Evolutionary conservation across 164 flowering plant species (phyloP).

Genomic region (Nymphaea thermarum): DNA sequence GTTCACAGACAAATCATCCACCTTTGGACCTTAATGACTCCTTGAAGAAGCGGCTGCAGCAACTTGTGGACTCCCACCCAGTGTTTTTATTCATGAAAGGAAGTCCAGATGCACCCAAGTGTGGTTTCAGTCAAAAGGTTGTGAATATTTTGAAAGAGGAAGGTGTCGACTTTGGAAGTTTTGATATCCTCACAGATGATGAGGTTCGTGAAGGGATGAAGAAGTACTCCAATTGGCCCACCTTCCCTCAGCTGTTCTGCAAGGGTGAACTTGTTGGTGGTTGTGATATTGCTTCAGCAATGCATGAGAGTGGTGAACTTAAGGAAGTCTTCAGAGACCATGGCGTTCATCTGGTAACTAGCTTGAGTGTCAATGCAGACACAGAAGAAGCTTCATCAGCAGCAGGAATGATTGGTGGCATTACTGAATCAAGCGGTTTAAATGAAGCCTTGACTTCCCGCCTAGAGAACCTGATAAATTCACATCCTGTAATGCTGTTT

Average conservation of each 20-base stretch:
- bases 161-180: conserved; percentile 71
- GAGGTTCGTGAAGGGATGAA: conserved; percentile 89
- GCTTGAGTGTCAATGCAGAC: conserved; percentile 6
- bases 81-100: conserved; percentile 97
- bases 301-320: conserved; percentile 89
- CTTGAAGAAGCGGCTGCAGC: conserved; percentile 38
- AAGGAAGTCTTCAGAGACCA: conserved; percentile 60
- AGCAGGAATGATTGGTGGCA: conserved; percentile 30
- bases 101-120: conserved; percentile 63
- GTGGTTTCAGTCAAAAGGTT: conserved; percentile 84
- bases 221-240: conserved; percentile 85
- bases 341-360: conserved; percentile 26
- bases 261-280: conserved; percentile 95
- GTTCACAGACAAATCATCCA: conserved; percentile 16
- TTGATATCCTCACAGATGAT: conserved; percentile 68
- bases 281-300: conserved; percentile 68
- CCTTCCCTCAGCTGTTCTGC: conserved; percentile 89
- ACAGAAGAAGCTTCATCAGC: conserved; percentile 6
- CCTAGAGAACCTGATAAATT: conserved; percentile 39
- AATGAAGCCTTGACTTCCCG: conserved; percentile 35
- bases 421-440: conserved; percentile 50
- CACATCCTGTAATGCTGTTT: conserved; percentile 67
- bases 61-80: conserved; percentile 53
- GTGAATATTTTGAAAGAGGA: conserved; percentile 66
- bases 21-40: conserved; percentile 21